Evolutionary conservation across 306 rosid species (phyloP).

Genomic region (Geum urbanum): DNA sequence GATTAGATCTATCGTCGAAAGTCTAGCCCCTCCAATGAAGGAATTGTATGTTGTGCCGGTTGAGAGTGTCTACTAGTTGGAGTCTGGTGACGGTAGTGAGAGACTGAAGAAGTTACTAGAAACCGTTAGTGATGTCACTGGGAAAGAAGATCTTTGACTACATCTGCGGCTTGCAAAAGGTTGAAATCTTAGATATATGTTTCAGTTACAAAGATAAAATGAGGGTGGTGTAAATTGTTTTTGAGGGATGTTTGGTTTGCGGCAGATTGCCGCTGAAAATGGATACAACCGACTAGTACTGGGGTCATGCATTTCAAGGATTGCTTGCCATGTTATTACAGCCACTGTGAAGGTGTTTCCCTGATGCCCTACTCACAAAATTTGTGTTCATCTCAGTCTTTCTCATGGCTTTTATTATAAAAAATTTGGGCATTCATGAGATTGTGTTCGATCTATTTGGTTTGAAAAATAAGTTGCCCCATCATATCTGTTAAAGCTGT

Average conservation of each 20-base stretch:
- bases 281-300: conserved; percentile 78
- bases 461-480: neutral
- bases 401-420: neutral
- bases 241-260: conserved; percentile 10
- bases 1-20: conserved; percentile 45
- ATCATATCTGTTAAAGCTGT: neutral
- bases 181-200: conserved; percentile 25
- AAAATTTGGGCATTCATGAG: neutral
- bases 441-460: neutral
- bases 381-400: neutral
- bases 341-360: conserved; percentile 75
- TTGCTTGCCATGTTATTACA: conserved; percentile 77
- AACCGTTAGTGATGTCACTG: conserved; percentile 61
- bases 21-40: conserved; percentile 56
- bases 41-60: conserved; percentile 65
- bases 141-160: conserved; percentile 73
- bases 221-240: neutral
- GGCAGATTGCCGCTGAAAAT: conserved; percentile 58
- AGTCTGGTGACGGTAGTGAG: conserved; percentile 45
- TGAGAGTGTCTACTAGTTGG: conserved; percentile 51
- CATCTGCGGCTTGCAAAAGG: conserved; percentile 80
- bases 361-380: neutral
- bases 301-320: conserved; percentile 80
- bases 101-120: conserved; percentile 41
- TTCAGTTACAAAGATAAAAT: neutral